phyloP scores from a whole-genome alignment of 2,329 filamentous ascomycete genomes.

The Venturia aucupariae region DNA sequence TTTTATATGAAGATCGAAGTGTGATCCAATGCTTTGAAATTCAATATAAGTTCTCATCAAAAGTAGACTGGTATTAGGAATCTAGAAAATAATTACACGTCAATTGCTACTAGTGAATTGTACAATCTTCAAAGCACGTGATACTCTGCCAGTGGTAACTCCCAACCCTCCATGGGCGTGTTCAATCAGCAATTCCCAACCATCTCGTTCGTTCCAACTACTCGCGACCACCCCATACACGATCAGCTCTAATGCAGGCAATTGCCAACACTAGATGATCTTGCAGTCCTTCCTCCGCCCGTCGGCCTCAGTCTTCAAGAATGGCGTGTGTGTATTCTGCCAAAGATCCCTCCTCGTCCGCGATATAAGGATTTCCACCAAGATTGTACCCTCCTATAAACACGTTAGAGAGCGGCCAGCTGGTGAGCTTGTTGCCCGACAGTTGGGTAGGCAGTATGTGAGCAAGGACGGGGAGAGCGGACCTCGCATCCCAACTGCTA shows the following conservation, averaged over 20 bases:
- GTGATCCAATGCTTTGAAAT: too few relatives aligned
- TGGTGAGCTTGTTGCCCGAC: background rate
- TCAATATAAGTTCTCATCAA: too few relatives aligned
- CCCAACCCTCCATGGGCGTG: background rate
- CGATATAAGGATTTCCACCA: background rate
- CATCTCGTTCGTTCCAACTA: background rate
- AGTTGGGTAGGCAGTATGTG: background rate
- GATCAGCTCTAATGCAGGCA: background rate
- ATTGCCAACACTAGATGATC: background rate
- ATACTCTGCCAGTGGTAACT: too few relatives aligned
- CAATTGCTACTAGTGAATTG: too few relatives aligned
- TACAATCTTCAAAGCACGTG: too few relatives aligned
- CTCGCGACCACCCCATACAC: background rate
- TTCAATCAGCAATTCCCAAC: background rate
- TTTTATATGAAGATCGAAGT: too few relatives aligned
- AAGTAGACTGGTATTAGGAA: too few relatives aligned
- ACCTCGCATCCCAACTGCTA: background rate
- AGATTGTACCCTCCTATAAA: background rate
- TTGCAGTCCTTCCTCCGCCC: background rate
- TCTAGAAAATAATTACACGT: too few relatives aligned
- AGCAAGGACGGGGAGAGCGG: background rate
- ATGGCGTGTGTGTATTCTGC: background rate
- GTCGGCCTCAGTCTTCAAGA: background rate
- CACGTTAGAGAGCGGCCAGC: background rate
- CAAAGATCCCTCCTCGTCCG: background rate